Percentiles rank a stretch among this genome's conserved stretches.
phyloP scores from a whole-genome alignment of 805 yeast genomes.

The Ogataea siamensis region DNA sequence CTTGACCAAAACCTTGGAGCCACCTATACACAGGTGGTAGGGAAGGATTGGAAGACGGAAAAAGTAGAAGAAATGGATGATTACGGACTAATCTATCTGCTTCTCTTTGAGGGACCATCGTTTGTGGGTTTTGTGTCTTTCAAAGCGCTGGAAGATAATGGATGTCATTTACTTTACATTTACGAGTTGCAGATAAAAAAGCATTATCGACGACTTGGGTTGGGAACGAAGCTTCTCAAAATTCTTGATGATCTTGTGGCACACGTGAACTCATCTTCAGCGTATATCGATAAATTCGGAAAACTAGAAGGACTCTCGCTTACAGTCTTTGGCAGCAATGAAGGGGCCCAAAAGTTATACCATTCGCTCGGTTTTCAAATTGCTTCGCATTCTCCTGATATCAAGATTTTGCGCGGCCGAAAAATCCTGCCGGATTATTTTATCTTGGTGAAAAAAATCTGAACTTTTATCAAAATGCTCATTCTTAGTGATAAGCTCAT shows the following conservation, averaged over 20 bases:
- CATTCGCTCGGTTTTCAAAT: slow-evolving; percentile 36
- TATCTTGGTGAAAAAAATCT: slow-evolving; percentile 25
- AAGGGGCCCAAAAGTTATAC: slow-evolving; percentile 45
- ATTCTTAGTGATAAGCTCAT: slow-evolving; percentile 35
- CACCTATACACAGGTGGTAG: slow-evolving; percentile 30
- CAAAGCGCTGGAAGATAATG: slow-evolving; percentile 42
- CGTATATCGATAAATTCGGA: slow-evolving; percentile 6
- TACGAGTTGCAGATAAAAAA: slow-evolving; percentile 54
- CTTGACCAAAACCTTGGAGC: slow-evolving; percentile 30
- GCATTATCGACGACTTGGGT: slow-evolving; percentile 31
- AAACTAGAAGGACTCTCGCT: slow-evolving; percentile 36
- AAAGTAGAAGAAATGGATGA: slow-evolving; percentile 48
- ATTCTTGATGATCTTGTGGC: slow-evolving; percentile 36
- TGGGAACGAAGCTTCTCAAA: slow-evolving; percentile 42
- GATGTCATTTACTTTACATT: slow-evolving; percentile 43
- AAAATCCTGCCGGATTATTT: slow-evolving; percentile 44
- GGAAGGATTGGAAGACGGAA: slow-evolving; percentile 40
- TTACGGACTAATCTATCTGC: slow-evolving; percentile 43
- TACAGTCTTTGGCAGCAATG: slow-evolving; percentile 52
- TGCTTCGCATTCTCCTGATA: slow-evolving; percentile 45
- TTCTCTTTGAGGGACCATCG: slow-evolving; percentile 24
- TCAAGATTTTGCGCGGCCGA: slow-evolving; percentile 41
- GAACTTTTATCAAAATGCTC: slow-evolving; percentile 29
- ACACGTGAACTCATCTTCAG: slow-evolving; percentile 10
- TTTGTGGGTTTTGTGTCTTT: slow-evolving; percentile 47